Evolutionary conservation across 805 yeast genomes (phyloP).

Genomic region (Sugiyamaella floridensis): DNA sequence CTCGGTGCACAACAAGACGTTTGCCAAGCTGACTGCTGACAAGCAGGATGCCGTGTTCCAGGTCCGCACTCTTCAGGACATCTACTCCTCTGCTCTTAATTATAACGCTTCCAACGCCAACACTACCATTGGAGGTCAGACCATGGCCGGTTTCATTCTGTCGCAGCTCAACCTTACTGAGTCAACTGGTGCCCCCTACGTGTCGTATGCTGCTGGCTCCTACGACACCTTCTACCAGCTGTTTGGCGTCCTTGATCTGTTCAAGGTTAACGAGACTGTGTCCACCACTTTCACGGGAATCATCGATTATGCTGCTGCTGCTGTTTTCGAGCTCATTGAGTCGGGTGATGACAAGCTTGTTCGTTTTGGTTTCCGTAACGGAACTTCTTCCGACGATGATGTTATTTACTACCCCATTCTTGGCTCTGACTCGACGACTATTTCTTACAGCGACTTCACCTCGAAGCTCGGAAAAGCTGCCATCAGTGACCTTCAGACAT

Average conservation of each 20-base stretch:
- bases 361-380: conserved; percentile 42
- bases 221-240: conserved; percentile 40
- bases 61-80: conserved; percentile 35
- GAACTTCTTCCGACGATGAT: conserved; percentile 29
- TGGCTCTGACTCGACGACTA: conserved; percentile 27
- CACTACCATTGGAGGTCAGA: conserved; percentile 38
- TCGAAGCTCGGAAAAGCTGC: conserved; percentile 25
- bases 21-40: conserved; percentile 28
- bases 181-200: conserved; percentile 31
- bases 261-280: conserved; percentile 27
- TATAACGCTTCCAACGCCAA: conserved; percentile 26
- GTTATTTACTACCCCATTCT: conserved; percentile 36
- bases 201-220: conserved; percentile 41
- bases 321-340: conserved; percentile 38
- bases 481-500: conserved; percentile 26
- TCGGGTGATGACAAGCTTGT: conserved; percentile 30
- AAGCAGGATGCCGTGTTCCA: conserved; percentile 24
- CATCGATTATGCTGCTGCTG: conserved; percentile 42
- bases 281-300: conserved; percentile 36
- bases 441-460: conserved; percentile 36
- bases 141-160: conserved; percentile 34
- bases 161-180: conserved; percentile 35
- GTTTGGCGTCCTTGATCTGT: conserved; percentile 33
- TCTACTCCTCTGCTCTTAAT: conserved; percentile 35
- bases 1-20: conserved; percentile 37